Base-by-base conservation (phyloP, 2,329 filamentous ascomycete species). In the Hypoxylon sp. region DNA sequence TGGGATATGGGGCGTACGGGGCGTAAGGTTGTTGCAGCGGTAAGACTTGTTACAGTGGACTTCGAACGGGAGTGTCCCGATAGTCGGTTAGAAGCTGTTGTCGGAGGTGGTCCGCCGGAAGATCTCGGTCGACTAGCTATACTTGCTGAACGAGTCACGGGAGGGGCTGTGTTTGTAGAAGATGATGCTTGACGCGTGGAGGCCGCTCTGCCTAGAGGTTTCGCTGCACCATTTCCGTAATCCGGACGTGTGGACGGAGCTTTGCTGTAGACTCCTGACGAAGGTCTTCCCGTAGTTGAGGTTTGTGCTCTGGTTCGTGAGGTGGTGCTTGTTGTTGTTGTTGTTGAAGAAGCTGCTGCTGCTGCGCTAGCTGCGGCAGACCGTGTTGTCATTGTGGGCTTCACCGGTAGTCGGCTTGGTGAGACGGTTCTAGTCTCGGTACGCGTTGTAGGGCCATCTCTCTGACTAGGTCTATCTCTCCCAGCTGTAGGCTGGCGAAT, bases 361-460 rank as follows among this genome's bases (percentile, higher is more conserved):
- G 19, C 19, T 6, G 69, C 37, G 17, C 58, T 73, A 6, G 77
- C 70, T 10, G 80, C 79, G 42, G 77, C 72, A 19, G 78, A 77
- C 44, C 81, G 77, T 24, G 79, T 76, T 53, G 75, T 73, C 39
- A 79, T 76, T 44, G 76, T 71, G 33, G 83, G 84, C 73, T 85
- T 86, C 71, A 84, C 75, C 42, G 85, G 85, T 33, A 87, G 78
- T 42, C 85, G 82, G 73, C 83, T 87, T 1, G 86, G 85, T 9
- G 85, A 87, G 17, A 71, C 74, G 71, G 76, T 82, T 63, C 82
- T 79, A 26, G 75, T 62, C 42, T 77, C 76, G 53, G 47, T 73
- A 48, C 71, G 67, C 58, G 67, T 47, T 61, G 73, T 55, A 26
- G 71, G 69, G 14, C 58, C 65, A 51, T 70, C 63, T 52, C 59